A percentile compares a stretch with the other conserved stretches of the same genome.
phyloP scores from a whole-genome alignment of 306 rosid genomes.

The Trifolium repens region DNA sequence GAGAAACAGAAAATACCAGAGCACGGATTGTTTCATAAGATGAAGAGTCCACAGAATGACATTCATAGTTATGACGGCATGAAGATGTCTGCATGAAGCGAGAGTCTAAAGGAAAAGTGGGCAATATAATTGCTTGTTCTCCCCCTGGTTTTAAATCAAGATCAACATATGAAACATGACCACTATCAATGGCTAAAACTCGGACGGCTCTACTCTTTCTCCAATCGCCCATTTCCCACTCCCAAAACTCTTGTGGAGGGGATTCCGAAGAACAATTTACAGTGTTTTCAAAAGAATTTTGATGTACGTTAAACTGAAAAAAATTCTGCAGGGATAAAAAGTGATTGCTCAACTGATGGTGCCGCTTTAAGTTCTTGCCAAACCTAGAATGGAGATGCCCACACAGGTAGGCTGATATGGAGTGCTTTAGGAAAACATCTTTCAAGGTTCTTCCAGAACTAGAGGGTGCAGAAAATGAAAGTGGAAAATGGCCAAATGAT shows the following conservation, averaged over 20 bases:
- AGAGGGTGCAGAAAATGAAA: constrained; percentile 78
- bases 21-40: constrained; percentile 76
- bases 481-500: constrained; percentile 92
- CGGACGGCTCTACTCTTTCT: constrained; percentile 82
- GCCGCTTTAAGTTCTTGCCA: constrained; percentile 88
- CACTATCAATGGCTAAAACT: constrained; percentile 84
- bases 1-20: constrained; percentile 78
- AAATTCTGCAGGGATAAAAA: constrained; percentile 51
- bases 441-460: constrained; percentile 75
- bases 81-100: constrained; percentile 72
- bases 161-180: constrained; percentile 77
- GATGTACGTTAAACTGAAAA: constrained; percentile 71
- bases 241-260: constrained; percentile 79
- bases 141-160: constrained; percentile 69
- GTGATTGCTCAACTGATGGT: constrained; percentile 60
- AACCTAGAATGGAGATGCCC: constrained; percentile 91
- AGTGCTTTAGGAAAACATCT: constrained; percentile 80
- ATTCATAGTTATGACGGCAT: constrained; percentile 59
- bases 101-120: constrained; percentile 94
- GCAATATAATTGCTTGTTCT: constrained; percentile 64
- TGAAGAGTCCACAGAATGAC: constrained; percentile 54
- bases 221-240: constrained; percentile 99
- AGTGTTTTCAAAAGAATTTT: constrained; percentile 46
- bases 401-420: constrained; percentile 83
- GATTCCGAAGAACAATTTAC: constrained; percentile 66